A percentile compares a stretch with the other conserved stretches of the same genome.
phyloP scores from a whole-genome alignment of 179 eudicot species.

The Sideroxylon spinosum region DNA sequence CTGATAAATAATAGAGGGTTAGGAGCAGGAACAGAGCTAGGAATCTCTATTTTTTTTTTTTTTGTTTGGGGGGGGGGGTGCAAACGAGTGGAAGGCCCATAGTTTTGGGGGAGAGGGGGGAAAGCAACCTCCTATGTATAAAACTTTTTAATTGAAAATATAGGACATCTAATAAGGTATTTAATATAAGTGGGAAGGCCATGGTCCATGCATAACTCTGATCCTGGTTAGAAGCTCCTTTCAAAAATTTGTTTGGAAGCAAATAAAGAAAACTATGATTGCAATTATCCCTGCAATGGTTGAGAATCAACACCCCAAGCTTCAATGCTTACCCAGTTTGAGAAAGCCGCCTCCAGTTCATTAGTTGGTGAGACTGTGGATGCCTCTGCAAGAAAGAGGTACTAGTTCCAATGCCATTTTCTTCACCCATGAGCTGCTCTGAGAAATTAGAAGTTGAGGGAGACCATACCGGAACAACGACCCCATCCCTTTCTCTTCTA shows the following conservation, averaged over 20 bases:
- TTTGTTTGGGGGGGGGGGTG: no score
- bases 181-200: no score
- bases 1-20: no score
- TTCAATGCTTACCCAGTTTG: constrained; percentile 74
- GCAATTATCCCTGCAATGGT: background rate
- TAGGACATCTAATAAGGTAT: background rate
- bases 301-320: background rate
- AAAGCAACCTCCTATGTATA: no score
- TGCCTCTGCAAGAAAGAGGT: constrained; percentile 81
- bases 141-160: no score
- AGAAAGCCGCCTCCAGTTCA: constrained; percentile 83
- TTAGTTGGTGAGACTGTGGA: constrained; percentile 66
- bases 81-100: no score
- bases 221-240: no score
- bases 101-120: no score
- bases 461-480: constrained; percentile 97
- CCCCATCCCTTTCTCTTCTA: constrained; percentile 65
- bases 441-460: constrained; percentile 61
- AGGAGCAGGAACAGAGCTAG: no score
- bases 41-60: no score
- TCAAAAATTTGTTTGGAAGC: background rate
- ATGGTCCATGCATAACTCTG: no score
- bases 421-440: constrained; percentile 67
- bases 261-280: background rate
- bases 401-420: constrained; percentile 42